Percentiles rank a stretch among this genome's conserved stretches.
phyloP scores from a whole-genome alignment of 1,139 yeast genomes.

The Candida gigantensis region DNA sequence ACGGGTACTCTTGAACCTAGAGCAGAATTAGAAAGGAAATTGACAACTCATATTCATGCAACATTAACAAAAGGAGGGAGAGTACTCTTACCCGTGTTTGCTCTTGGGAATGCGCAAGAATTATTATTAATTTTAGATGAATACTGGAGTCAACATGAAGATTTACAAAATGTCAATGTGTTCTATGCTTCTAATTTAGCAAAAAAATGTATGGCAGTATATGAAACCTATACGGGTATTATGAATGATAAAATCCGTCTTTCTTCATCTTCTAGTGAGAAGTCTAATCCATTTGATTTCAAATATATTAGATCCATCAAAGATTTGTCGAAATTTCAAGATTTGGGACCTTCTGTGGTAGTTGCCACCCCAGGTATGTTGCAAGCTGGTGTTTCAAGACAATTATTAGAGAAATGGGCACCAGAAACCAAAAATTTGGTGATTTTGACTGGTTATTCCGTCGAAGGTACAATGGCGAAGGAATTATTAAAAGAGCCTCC shows the following conservation, averaged over 20 bases:
- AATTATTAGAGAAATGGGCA: slow-evolving; percentile 91
- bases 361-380: slow-evolving; percentile 98
- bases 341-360: slow-evolving; percentile 93
- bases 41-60: slow-evolving; percentile 80
- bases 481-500: slow-evolving; percentile 84
- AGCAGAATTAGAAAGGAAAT: slow-evolving; percentile 74
- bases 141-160: slow-evolving; percentile 86
- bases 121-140: slow-evolving; percentile 85
- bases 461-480: slow-evolving; percentile 98
- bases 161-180: slow-evolving; percentile 77
- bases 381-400: slow-evolving; percentile 93
- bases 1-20: slow-evolving; percentile 97
- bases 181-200: slow-evolving; percentile 94
- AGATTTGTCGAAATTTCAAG: slow-evolving; percentile 82
- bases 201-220: slow-evolving; percentile 94
- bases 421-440: slow-evolving; percentile 92
- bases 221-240: slow-evolving; percentile 93
- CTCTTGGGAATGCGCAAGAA: slow-evolving; percentile 96
- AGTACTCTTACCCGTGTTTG: slow-evolving; percentile 90
- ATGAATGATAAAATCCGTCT: slow-evolving; percentile 93
- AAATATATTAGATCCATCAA: slow-evolving; percentile 80
- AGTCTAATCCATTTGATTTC: slow-evolving; percentile 81
- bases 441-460: slow-evolving; percentile 93
- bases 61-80: slow-evolving; percentile 89
- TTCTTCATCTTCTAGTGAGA: slow-evolving; percentile 42